Percentiles rank a stretch among this genome's conserved stretches.
These are phyloP conservation scores for Ciborinia camelliae DNA, from an alignment of 2,329 filamentous ascomycete genomes.

Conservation along the genomic window DNA sequence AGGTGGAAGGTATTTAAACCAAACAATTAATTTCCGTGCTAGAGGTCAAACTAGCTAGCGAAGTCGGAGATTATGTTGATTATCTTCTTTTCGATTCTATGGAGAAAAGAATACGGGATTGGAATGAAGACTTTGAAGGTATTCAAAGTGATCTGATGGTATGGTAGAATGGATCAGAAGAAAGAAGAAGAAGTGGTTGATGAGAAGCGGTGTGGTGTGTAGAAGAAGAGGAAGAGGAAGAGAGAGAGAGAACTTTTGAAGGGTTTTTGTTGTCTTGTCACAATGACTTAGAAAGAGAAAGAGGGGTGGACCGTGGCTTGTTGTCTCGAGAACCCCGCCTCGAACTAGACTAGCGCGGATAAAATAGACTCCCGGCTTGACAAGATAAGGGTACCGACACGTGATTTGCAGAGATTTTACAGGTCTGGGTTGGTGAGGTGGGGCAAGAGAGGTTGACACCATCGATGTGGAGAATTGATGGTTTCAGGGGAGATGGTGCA, in stretches of 20 bases:
- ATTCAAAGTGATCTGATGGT: not conserved
- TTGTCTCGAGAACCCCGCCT: constrained; percentile 1
- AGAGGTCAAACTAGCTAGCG: constrained; percentile 13
- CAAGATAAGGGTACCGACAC: not conserved
- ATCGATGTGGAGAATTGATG: not conserved
- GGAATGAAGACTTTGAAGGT: not conserved
- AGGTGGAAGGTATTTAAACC: not conserved
- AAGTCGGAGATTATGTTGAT: constrained; percentile 11
- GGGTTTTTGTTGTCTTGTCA: not conserved
- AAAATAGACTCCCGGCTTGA: not conserved
- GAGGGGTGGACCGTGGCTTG: no score
- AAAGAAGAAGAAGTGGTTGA: not conserved
- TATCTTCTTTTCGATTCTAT: constrained; percentile 11
- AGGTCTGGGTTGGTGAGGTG: not conserved
- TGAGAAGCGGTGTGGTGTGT: not conserved
- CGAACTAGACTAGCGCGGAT: constrained; percentile 15
- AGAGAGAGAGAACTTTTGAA: constrained; percentile 4
- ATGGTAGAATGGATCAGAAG: not conserved
- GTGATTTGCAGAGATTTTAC: constrained; percentile 17
- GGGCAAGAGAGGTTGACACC: not conserved
- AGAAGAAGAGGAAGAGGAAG: not conserved
- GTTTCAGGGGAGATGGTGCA: not conserved
- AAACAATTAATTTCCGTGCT: constrained; percentile 13
- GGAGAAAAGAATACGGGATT: not conserved
- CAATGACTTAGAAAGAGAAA: not conserved